Conservation (phyloP, 352 stramenopile species). For the Elongisporangium prolatum region DNA sequence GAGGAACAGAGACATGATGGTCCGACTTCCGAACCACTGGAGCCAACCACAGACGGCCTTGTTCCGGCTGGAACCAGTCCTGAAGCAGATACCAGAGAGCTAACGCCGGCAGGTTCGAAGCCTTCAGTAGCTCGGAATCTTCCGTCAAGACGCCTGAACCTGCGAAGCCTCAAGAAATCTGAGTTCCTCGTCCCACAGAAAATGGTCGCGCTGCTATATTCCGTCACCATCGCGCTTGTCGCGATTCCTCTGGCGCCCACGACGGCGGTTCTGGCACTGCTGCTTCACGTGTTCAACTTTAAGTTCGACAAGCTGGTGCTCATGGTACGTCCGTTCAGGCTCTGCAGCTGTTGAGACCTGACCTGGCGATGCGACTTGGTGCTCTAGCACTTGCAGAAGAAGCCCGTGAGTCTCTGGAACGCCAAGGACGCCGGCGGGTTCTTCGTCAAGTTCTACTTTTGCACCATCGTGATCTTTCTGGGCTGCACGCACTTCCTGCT, state of each 20-base stretch:
- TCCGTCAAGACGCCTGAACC: not conserved
- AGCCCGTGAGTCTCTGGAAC: slow-evolving; percentile 62
- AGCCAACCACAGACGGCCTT: not conserved
- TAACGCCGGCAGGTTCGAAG: not conserved
- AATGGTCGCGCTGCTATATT: slow-evolving; percentile 81
- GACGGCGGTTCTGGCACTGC: slow-evolving; percentile 39
- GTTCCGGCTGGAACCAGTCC: not conserved
- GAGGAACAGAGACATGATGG: not conserved
- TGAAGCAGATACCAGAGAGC: not conserved
- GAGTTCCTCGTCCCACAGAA: slow-evolving; percentile 80
- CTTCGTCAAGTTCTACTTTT: slow-evolving; percentile 88
- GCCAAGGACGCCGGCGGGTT: slow-evolving; percentile 76
- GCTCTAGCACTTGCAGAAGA: slow-evolving; percentile 58
- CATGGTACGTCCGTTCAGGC: slow-evolving; percentile 22
- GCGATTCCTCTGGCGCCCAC: slow-evolving; percentile 65
- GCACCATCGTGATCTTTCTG: slow-evolving; percentile 60
- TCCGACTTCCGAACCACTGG: not conserved
- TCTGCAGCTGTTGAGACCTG: not conserved
- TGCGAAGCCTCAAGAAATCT: slow-evolving; percentile 10
- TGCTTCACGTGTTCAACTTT: slow-evolving; percentile 69
- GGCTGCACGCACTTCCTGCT: slow-evolving; percentile 61
- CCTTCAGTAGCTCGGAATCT: not conserved
- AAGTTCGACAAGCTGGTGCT: slow-evolving; percentile 82
- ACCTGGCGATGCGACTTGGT: not conserved
- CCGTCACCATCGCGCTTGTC: slow-evolving; percentile 64